Percentiles rank a stretch among this genome's conserved stretches.
Evolutionary conservation across 192 early-diverging fungal species (phyloP).

Genomic region (Chytriomyces hyalinus): DNA sequence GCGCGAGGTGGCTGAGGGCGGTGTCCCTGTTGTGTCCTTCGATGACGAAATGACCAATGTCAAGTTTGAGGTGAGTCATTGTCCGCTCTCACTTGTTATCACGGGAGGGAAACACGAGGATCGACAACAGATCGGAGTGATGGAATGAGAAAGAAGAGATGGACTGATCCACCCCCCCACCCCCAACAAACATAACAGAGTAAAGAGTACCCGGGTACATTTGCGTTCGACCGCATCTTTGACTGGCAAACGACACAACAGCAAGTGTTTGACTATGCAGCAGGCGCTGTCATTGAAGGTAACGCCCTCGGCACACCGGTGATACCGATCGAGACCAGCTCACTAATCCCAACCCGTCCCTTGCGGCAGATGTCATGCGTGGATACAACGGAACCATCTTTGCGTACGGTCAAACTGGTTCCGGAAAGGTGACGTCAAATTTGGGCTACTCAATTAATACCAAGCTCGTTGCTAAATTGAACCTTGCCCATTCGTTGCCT

Average conservation of each 20-base stretch:
- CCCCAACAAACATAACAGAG: constrained; percentile 30
- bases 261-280: constrained; percentile 89
- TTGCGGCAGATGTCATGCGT: constrained; percentile 78
- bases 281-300: constrained; percentile 92
- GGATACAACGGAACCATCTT: constrained; percentile 99
- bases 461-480: neutral
- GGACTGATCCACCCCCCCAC: neutral
- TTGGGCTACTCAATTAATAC: neutral
- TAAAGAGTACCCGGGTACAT: constrained; percentile 67
- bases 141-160: constrained; percentile 10
- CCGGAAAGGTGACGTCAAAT: constrained; percentile 72
- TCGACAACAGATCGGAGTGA: neutral
- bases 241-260: constrained; percentile 82
- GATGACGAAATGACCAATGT: constrained; percentile 77
- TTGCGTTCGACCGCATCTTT: constrained; percentile 93
- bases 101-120: constrained; percentile 7
- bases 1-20: constrained; percentile 88
- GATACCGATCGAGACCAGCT: neutral
- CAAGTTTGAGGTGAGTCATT: constrained; percentile 54
- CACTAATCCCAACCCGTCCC: neutral
- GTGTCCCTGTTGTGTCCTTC: constrained; percentile 81
- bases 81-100: constrained; percentile 18
- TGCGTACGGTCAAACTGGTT: constrained; percentile 99
- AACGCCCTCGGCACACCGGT: constrained; percentile 10
- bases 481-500: neutral